A percentile compares a stretch with the other conserved stretches of the same genome.
These are phyloP conservation scores for Scheffersomyces quercinus DNA, from an alignment of 1,139 yeast genomes.

Conservation along the genomic window DNA sequence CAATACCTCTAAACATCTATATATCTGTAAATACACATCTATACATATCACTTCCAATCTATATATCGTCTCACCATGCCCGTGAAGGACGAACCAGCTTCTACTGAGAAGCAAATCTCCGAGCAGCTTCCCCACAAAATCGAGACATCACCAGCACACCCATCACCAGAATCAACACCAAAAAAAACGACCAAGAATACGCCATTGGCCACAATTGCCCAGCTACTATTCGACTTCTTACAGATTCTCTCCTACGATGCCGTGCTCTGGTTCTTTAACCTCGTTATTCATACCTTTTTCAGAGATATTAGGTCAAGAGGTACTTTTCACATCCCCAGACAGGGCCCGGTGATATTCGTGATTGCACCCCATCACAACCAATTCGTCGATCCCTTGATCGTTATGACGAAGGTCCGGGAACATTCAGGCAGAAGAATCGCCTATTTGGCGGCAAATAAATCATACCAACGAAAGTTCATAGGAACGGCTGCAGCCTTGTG, in stretches of 20 bases:
- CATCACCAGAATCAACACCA: no score
- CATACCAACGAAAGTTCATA: slow-evolving; percentile 25
- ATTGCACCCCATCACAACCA: slow-evolving; percentile 52
- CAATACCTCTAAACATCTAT: no score
- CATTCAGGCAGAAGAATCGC: slow-evolving; percentile 35
- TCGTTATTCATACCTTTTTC: slow-evolving; percentile 44
- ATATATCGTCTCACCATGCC: no score
- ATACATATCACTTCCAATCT: no score
- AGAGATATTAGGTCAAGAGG: slow-evolving; percentile 44
- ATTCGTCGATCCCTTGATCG: slow-evolving; percentile 44
- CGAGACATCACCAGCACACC: no score
- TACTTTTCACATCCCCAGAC: slow-evolving; percentile 39
- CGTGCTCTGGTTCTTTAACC: slow-evolving; percentile 36
- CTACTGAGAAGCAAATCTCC: no score
- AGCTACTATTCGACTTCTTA: slow-evolving; percentile 1
- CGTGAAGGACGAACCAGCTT: no score
- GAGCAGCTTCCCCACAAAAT: no score
- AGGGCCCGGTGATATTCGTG: slow-evolving; percentile 45
- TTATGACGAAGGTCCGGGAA: slow-evolving; percentile 40
- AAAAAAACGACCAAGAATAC: no score
- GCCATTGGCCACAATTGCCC: no score
- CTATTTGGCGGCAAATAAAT: slow-evolving; percentile 21
- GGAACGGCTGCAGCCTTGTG: slow-evolving; percentile 59
- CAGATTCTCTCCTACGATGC: slow-evolving; percentile 25
- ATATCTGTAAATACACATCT: no score